phyloP scores from a whole-genome alignment of 192 early-diverging fungal genomes.

The Mortierella hygrophila region DNA sequence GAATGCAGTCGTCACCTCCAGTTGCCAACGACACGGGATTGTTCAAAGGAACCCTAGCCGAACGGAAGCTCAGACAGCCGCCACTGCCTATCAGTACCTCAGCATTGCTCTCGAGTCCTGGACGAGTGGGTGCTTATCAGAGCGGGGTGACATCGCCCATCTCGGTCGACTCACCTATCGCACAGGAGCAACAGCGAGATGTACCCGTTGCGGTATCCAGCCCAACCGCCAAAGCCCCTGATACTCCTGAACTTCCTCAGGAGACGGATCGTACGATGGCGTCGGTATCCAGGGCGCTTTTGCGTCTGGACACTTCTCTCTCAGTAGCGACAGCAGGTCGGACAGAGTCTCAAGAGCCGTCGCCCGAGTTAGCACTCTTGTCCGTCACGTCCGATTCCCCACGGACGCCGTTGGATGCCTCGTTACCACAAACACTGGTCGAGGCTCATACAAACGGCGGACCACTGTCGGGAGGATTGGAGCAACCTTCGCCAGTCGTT shows the following conservation, averaged over 20 bases:
- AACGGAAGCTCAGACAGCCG: slow-evolving; percentile 8
- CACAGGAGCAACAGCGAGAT: neutral
- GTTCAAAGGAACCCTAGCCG: slow-evolving; percentile 2
- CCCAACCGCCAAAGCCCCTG: neutral
- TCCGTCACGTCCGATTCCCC: neutral
- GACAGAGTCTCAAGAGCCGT: neutral
- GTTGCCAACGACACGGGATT: neutral
- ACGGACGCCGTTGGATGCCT: neutral
- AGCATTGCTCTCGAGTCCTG: neutral
- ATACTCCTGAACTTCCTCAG: neutral
- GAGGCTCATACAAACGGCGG: neutral
- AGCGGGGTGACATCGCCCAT: neutral
- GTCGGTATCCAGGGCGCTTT: neutral
- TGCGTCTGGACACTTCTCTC: neutral
- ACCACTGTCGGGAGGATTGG: neutral
- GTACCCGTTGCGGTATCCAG: neutral
- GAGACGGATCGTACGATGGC: neutral
- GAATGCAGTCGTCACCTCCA: neutral
- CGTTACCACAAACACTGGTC: neutral
- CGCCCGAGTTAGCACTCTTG: neutral
- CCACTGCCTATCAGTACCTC: slow-evolving; percentile 6
- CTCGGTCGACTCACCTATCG: slow-evolving; percentile 2
- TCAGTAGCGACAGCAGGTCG: neutral
- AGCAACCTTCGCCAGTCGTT: neutral
- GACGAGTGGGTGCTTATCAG: neutral